Evolutionary conservation across 768 basidiomycete genomes (phyloP), one percentile per base, ranked within the genome.

Genomic region (Lentinula boryana): DNA sequence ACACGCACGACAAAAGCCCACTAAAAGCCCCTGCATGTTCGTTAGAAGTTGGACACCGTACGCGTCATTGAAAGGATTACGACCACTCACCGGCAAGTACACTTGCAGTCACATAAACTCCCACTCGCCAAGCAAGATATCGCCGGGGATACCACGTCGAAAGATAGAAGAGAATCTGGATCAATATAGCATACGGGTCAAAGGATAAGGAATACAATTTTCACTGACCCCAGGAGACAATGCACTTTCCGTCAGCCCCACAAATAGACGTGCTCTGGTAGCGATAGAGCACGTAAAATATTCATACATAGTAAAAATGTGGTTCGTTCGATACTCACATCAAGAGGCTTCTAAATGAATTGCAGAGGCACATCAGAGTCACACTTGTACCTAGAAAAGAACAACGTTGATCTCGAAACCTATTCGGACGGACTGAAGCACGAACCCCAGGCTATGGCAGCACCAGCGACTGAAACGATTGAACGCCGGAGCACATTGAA

Each of bases 71-170:
- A 38, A 13, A 38, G 36, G 13, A 38, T 38, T 32, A 44, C 31
- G 32, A 15, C 16, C 5, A 55, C 63, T n/a, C 40, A 68, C 78
- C 84, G 16, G 84, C 80, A 38, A 82, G 66, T 1, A 83, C 85
- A 10, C 84, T 84, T 40, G 84, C 84, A 18, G 80, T 80, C 68
- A 86, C 86, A 75, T 88, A 87, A 40, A 87, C 74, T 4, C 85
- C 83, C 59, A 85, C 78, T 31, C 86, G 79, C 65, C 71, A 72
- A 16, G 81, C 84, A 48, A 85, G 79, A 65, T 88, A 86, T 56
- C 73, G 72, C 38, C 81, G 74, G 9, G 83, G 78, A 67, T 89
- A 84, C 85, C 86, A 87, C 53, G 83, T 68, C 10, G 82, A 83
- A 48, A 85, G 64, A 70, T 82, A 77, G 61, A 76, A 78, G 0